These are phyloP conservation scores for Hericium rajendrae DNA, from an alignment of 768 basidiomycete species.

Conservation along the genomic window DNA sequence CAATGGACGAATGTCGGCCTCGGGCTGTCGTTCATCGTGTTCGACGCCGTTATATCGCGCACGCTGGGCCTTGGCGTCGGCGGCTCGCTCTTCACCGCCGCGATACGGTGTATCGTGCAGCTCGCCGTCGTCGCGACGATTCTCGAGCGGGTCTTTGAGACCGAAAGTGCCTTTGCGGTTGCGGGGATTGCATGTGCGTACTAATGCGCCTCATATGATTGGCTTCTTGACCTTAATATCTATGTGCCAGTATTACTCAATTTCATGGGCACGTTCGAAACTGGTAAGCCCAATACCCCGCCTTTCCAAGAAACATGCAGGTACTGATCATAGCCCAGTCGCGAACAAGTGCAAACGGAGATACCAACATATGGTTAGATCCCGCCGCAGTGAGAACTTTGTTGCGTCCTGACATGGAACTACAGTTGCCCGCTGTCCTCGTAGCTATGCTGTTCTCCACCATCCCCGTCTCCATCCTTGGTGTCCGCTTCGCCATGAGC, in stretches of 20 bases:
- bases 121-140: slow-evolving; percentile 64
- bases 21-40: slow-evolving; percentile 64
- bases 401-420: not conserved
- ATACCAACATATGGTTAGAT: slow-evolving; percentile 59
- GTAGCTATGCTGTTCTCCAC: slow-evolving; percentile 66
- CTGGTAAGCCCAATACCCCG: slow-evolving; percentile 35
- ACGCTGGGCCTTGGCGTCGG: slow-evolving; percentile 62
- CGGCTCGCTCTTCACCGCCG: slow-evolving; percentile 54
- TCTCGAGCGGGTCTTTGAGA: slow-evolving; percentile 65
- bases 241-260: slow-evolving; percentile 50
- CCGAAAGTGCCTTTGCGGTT: slow-evolving; percentile 66
- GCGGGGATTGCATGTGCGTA: slow-evolving; percentile 61
- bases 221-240: not conserved
- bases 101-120: slow-evolving; percentile 69
- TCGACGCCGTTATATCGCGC: slow-evolving; percentile 60
- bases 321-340: slow-evolving; percentile 30
- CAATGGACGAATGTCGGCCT: slow-evolving; percentile 70
- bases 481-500: slow-evolving; percentile 66
- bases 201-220: not conserved
- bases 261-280: slow-evolving; percentile 68
- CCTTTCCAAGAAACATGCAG: not conserved
- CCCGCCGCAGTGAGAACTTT: not conserved
- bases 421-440: slow-evolving; percentile 57
- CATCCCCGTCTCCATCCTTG: slow-evolving; percentile 71
- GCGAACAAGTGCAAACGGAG: slow-evolving; percentile 71